Conservation (phyloP, 208 protist genomes). For the Leishmania mexicana region DNA sequence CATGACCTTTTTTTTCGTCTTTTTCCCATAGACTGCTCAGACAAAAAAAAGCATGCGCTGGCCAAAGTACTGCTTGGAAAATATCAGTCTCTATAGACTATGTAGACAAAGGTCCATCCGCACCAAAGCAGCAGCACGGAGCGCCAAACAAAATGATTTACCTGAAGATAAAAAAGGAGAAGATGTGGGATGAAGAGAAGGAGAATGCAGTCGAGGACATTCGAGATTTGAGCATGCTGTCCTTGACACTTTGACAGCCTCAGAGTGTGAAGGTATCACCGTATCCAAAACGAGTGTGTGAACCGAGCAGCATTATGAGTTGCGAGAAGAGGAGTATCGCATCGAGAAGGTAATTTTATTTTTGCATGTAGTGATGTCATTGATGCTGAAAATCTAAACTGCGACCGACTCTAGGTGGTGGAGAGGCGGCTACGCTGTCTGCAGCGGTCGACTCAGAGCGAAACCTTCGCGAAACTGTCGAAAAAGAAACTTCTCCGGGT, state of each 20-base stretch:
- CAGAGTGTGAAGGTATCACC: background rate
- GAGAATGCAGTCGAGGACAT: background rate
- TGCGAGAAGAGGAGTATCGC: background rate
- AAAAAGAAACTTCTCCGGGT: constrained; percentile 74
- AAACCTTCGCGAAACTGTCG: constrained; percentile 55
- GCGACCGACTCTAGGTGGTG: constrained; percentile 55
- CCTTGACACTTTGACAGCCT: background rate
- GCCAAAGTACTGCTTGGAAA: background rate
- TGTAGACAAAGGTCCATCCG: background rate
- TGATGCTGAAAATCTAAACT: constrained; percentile 55
- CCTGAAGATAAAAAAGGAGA: background rate
- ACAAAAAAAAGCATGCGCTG: background rate
- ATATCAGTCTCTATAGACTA: background rate
- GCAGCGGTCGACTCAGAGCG: constrained; percentile 51
- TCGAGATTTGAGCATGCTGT: background rate
- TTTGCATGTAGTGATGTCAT: constrained; percentile 1
- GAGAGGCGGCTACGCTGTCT: constrained; percentile 50
- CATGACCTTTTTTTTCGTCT: background rate
- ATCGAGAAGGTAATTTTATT: constrained; percentile 1
- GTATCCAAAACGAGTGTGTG: background rate
- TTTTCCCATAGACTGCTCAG: background rate
- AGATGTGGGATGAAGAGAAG: background rate
- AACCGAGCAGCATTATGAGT: background rate
- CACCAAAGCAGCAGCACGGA: background rate
- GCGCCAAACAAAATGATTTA: background rate